Evolutionary conservation across 2,329 filamentous ascomycete species (phyloP).

Genomic region (Decorospora gaudefroyi): DNA sequence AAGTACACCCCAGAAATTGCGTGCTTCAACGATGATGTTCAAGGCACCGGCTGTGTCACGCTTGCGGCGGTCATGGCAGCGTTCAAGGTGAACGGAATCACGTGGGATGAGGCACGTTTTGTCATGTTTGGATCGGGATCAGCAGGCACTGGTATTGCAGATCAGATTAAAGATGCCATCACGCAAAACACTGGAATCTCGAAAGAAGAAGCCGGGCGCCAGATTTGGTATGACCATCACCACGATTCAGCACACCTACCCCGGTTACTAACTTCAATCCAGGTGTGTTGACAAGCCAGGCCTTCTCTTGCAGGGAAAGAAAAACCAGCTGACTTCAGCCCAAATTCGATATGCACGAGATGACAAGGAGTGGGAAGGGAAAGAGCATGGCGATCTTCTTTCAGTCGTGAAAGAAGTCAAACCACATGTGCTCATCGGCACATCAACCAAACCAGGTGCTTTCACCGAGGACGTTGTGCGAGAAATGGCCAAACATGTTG

Average conservation of each 20-base stretch:
- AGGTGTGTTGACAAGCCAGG: conserved; percentile 84
- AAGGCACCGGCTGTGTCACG: conserved; percentile 86
- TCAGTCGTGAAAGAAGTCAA: conserved; percentile 71
- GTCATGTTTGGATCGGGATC: conserved; percentile 81
- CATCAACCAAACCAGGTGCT: conserved; percentile 74
- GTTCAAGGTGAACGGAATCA: conserved; percentile 68
- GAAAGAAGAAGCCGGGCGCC: conserved; percentile 73
- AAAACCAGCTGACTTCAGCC: conserved; percentile 65
- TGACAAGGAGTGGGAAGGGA: conserved; percentile 65
- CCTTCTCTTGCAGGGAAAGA: conserved; percentile 67
- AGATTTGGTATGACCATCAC: conserved; percentile 69
- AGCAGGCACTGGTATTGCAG: conserved; percentile 83
- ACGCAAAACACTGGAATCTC: conserved; percentile 67
- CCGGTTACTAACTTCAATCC: conserved; percentile 13
- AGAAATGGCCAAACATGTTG: conserved; percentile 74
- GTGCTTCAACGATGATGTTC: conserved; percentile 91
- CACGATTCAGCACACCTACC: rapidly evolving
- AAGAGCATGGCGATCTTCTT: conserved; percentile 62
- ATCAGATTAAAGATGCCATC: conserved; percentile 81
- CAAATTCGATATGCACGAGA: conserved; percentile 70
- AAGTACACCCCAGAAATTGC: conserved; percentile 72
- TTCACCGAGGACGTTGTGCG: conserved; percentile 76
- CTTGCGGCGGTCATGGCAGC: conserved; percentile 80
- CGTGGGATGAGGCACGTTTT: conserved; percentile 70
- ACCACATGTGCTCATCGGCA: conserved; percentile 82